phyloP scores from a whole-genome alignment of 345 rosid genomes.

The Populus simonii region DNA sequence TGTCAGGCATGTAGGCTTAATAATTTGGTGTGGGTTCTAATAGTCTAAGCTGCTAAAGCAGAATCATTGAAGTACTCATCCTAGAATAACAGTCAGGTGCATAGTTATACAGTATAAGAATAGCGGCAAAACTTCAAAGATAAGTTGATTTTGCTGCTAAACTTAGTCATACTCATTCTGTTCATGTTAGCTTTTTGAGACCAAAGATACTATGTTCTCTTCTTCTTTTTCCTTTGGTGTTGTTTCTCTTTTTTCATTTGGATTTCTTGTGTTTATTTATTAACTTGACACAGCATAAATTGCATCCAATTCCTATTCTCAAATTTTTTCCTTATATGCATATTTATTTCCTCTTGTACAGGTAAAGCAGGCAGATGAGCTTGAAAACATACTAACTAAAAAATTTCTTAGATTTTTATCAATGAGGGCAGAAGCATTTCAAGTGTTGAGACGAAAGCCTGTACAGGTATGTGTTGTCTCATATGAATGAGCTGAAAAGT shows the following conservation, averaged over 20 bases:
- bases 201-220: too few species aligned
- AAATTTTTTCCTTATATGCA: not conserved
- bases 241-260: not conserved
- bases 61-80: not conserved
- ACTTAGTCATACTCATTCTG: not conserved
- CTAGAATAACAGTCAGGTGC: too few species aligned
- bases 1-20: not conserved
- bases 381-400: slow-evolving; percentile 86
- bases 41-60: not conserved
- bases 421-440: slow-evolving; percentile 99
- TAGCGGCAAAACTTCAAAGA: too few species aligned
- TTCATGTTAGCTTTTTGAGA: not conserved
- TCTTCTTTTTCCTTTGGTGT: not conserved
- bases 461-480: slow-evolving; percentile 53
- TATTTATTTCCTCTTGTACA: slow-evolving; percentile 23
- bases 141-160: not conserved
- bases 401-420: slow-evolving; percentile 94
- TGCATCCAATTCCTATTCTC: not conserved
- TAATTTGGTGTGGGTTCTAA: not conserved
- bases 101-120: too few species aligned
- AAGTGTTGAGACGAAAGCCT: slow-evolving; percentile 91
- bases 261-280: not conserved
- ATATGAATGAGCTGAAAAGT: slow-evolving; percentile 9
- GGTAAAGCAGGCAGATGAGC: slow-evolving; percentile 98
- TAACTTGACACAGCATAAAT: not conserved